These are phyloP conservation scores for Acer yangbiense DNA, from an alignment of 345 rosid species.

Conservation along the genomic window DNA sequence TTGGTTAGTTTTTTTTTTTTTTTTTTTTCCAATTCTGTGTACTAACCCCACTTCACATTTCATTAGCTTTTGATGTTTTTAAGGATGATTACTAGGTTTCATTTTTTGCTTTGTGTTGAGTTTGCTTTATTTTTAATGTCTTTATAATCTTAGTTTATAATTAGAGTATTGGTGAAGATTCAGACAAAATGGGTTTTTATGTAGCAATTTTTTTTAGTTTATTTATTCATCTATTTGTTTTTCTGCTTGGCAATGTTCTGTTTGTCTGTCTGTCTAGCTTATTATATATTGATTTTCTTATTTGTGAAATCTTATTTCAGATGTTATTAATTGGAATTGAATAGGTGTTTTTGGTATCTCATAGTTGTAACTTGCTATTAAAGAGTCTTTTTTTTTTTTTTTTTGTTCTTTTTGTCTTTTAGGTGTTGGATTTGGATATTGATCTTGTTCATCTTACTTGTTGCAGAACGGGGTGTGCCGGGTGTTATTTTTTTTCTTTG, in stretches of 20 bases:
- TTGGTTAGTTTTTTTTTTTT: background rate
- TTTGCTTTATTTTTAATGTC: constrained; percentile 21
- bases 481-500: constrained; percentile 3
- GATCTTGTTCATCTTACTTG: constrained; percentile 23
- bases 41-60: constrained; percentile 4
- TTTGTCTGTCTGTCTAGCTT: constrained; percentile 26
- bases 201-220: background rate
- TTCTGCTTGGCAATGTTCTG: constrained; percentile 30
- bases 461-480: constrained; percentile 23
- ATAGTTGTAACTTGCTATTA: constrained; percentile 19
- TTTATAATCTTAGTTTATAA: constrained; percentile 3
- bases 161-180: constrained; percentile 43
- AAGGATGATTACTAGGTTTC: constrained; percentile 14
- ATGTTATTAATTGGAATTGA: constrained; percentile 9
- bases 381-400: background rate
- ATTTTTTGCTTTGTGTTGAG: background rate
- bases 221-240: background rate
- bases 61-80: constrained; percentile 12
- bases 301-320: constrained; percentile 28
- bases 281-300: constrained; percentile 13
- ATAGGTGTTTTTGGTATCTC: constrained; percentile 22
- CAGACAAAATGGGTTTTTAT: constrained; percentile 35
- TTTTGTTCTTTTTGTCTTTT: background rate
- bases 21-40: background rate
- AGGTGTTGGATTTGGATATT: constrained; percentile 12